phyloP scores from a whole-genome alignment of 805 yeast species.

The Lachancea meyersii region DNA sequence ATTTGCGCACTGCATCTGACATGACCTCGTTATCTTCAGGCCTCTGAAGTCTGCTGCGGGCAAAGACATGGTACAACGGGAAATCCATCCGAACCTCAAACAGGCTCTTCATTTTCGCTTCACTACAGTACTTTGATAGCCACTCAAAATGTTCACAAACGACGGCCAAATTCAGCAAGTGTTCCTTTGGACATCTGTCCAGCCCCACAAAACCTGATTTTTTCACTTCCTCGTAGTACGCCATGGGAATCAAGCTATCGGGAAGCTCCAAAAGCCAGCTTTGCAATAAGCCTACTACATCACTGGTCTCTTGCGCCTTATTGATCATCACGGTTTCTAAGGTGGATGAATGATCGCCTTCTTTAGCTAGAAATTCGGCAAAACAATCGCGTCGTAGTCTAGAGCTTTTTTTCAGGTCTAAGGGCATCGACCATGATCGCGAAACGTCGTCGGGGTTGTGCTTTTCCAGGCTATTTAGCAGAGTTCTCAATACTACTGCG shows the following conservation, averaged over 20 bases:
- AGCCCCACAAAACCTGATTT: conserved; percentile 1
- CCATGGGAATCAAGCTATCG: conserved; percentile 38
- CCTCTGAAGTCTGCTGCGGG: conserved; percentile 2
- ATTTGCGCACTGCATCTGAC: neutral
- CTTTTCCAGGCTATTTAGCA: neutral
- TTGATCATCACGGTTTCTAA: conserved; percentile 1
- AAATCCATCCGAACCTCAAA: conserved; percentile 3
- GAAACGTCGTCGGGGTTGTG: conserved; percentile 4
- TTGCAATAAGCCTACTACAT: conserved; percentile 40
- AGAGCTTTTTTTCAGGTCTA: conserved; percentile 12
- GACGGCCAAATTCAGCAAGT: conserved; percentile 1
- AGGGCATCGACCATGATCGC: conserved; percentile 13
- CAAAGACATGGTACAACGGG: conserved; percentile 9
- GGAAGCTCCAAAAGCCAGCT: conserved; percentile 55
- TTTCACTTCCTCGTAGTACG: conserved; percentile 5
- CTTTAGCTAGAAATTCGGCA: conserved; percentile 5
- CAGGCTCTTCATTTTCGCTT: neutral
- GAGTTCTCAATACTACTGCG: neutral
- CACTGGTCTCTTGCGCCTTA: conserved; percentile 7
- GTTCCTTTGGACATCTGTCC: neutral
- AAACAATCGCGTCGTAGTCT: conserved; percentile 15
- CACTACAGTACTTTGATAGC: conserved; percentile 1
- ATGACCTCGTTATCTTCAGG: conserved; percentile 2
- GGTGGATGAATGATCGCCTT: conserved; percentile 2
- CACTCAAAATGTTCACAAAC: conserved; percentile 7